Conservation (phyloP, 352 stramenopile species). For the Globisporangium barbulae region DNA sequence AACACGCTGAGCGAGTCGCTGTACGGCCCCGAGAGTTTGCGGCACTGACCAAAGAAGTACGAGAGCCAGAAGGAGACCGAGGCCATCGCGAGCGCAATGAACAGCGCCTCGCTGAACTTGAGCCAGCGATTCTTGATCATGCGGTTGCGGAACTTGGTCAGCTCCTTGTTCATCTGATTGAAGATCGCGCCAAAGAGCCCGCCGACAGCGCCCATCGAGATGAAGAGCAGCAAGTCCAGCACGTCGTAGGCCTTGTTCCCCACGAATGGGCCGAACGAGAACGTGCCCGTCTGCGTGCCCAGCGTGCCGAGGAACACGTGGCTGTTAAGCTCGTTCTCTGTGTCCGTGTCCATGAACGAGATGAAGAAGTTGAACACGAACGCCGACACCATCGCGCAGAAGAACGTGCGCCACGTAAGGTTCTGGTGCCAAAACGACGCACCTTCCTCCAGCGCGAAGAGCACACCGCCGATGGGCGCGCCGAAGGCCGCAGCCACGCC, state of each 20-base stretch:
- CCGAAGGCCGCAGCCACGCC: constrained; percentile 97
- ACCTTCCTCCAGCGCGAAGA: constrained; percentile 98
- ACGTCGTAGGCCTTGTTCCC: constrained; percentile 92
- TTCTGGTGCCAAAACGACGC: constrained; percentile 98
- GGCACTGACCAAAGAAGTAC: constrained; percentile 70
- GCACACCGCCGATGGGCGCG: constrained; percentile 96
- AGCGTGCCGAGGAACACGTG: constrained; percentile 43
- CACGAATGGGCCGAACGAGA: constrained; percentile 87
- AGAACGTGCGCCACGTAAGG: constrained; percentile 97
- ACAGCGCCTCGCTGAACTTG: constrained; percentile 63
- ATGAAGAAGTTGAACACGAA: constrained; percentile 88
- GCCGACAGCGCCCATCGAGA: constrained; percentile 96
- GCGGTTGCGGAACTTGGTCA: constrained; percentile 84
- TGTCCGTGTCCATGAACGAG: constrained; percentile 73
- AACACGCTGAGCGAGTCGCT: constrained; percentile 90
- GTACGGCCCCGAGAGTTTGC: constrained; percentile 52
- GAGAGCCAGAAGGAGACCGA: constrained; percentile 68
- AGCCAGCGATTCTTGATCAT: constrained; percentile 63
- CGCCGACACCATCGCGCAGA: constrained; percentile 93
- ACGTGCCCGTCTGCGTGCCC: constrained; percentile 61
- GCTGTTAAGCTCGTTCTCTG: constrained; percentile 36
- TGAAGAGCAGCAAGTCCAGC: constrained; percentile 96
- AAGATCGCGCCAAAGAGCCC: constrained; percentile 96
- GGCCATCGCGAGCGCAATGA: constrained; percentile 67
- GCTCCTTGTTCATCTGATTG: constrained; percentile 92